These are phyloP conservation scores for Barnettozyma botsteinii DNA, from an alignment of 805 yeast species.

Conservation along the genomic window DNA sequence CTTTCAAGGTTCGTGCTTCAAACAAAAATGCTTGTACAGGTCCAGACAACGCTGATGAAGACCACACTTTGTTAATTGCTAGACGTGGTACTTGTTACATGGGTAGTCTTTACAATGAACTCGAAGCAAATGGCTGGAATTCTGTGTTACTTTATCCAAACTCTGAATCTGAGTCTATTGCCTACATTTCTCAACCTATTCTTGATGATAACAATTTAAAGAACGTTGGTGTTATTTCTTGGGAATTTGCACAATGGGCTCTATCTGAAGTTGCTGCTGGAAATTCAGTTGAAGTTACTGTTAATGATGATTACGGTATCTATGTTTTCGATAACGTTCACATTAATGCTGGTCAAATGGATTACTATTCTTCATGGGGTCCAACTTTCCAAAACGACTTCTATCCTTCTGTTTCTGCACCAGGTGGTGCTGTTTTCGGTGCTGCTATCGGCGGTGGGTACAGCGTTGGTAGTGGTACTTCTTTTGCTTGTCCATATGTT, in stretches of 20 bases:
- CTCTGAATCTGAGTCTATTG: not conserved
- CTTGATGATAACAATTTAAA: not conserved
- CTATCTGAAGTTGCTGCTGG: slow-evolving; percentile 5
- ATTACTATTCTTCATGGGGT: slow-evolving; percentile 15
- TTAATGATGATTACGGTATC: not conserved
- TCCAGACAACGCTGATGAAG: not conserved
- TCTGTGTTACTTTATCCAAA: slow-evolving; percentile 2
- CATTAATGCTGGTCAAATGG: slow-evolving; percentile 12
- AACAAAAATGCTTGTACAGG: slow-evolving; percentile 6
- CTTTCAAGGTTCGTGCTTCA: slow-evolving; percentile 2
- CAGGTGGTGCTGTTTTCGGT: slow-evolving; percentile 19
- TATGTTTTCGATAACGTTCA: not conserved
- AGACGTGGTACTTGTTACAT: slow-evolving; percentile 7
- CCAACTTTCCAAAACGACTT: slow-evolving; percentile 16
- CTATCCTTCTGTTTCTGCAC: slow-evolving; percentile 15
- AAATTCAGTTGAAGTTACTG: slow-evolving; percentile 3
- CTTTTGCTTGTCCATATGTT: slow-evolving; percentile 15
- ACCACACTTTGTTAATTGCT: slow-evolving; percentile 4
- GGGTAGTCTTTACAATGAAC: not conserved
- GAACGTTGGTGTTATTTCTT: slow-evolving; percentile 6
- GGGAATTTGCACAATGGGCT: slow-evolving; percentile 12
- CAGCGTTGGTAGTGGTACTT: slow-evolving; percentile 13
- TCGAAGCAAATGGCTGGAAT: not conserved
- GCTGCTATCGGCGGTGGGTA: slow-evolving; percentile 8
- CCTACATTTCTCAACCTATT: not conserved